Base-by-base conservation (phyloP, 2,329 filamentous ascomycete species). In the Thelonectria discophora region DNA sequence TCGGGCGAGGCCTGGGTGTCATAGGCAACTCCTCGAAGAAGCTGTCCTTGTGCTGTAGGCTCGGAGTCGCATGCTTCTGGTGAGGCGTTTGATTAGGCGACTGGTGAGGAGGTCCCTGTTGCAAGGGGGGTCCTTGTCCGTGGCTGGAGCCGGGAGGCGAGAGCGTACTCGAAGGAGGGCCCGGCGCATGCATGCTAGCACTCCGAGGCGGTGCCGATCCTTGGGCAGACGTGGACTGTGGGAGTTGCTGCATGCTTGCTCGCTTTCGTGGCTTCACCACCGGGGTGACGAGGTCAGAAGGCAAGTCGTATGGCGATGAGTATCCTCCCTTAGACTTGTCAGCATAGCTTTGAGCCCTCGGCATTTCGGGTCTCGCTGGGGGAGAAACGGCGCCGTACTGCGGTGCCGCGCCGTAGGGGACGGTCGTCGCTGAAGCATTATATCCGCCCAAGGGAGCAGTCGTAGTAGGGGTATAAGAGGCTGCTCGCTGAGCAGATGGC, bases 321-420 rank as follows among this genome's bases (percentile, higher is more conserved):
- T 99, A 99, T 8, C 94, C 94, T 58, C 92, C 92, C 77, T 97
- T 98, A 3, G 92, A 82, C 76, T 96, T 96, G 76, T 94, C 90
- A 6, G 86, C 92, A 76, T 97, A 99, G 77, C 94, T 98, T 74
- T 96, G 88, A 1, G 87, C 82, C 77, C 88, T 88, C 30, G 77
- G 77, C 60, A 84, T 69, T 64, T 84, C 79, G n/a, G 82, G 82
- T 12, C 74, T 76, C 56, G 65, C 30, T 1, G 72, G 69, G 40
- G 77, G 75, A 21, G 75, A 73, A 27, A 74, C 72, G 32, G 77
- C 73, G 1, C 77, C 78, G 65, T 80, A 82, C 32, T 76, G 76
- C 27, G 76, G 65, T 7, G 72, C 66, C 15, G 69, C 57, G 15
- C 64, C 67, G 17, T 72, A 72, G 10, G 73, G 65, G n/a, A 68